Percentiles rank a stretch among this genome's conserved stretches.
phyloP scores from a whole-genome alignment of 177 flowering plant species.

The Tripterygium wilfordii region DNA sequence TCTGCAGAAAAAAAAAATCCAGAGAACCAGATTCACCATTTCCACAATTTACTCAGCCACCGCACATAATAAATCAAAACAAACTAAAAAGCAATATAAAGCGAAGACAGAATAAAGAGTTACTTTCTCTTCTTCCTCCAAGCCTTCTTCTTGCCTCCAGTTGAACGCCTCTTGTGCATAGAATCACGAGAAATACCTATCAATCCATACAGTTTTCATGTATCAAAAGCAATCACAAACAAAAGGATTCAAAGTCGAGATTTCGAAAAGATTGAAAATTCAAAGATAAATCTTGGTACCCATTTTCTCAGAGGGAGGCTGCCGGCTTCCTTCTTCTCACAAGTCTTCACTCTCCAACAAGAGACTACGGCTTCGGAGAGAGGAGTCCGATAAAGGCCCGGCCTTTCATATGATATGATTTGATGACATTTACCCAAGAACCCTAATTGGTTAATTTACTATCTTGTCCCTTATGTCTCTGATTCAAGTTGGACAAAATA shows the following conservation, averaged over 20 bases:
- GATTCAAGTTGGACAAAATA: background rate
- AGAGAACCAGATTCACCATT: too few relatives aligned
- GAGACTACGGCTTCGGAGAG: conserved; percentile 2
- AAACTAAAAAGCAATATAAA: background rate
- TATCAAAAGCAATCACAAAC: background rate
- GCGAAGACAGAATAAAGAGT: background rate
- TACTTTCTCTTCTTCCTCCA: conserved; percentile 54
- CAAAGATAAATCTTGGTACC: background rate
- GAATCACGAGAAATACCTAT: conserved; percentile 45
- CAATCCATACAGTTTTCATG: background rate
- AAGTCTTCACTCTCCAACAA: background rate
- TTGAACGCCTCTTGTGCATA: conserved; percentile 48
- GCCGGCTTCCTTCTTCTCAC: background rate
- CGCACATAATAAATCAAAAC: background rate
- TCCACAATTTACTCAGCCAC: too few relatives aligned
- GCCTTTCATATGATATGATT: too few relatives aligned
- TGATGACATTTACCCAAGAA: too few relatives aligned
- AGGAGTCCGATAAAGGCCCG: background rate
- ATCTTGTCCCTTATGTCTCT: background rate
- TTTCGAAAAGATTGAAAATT: background rate
- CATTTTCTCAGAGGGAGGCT: conserved; percentile 12
- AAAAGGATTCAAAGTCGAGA: background rate
- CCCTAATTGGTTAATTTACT: conserved; percentile 14
- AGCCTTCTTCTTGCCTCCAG: conserved; percentile 47
- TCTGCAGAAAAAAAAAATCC: too few relatives aligned